Percentiles rank a stretch among this genome's conserved stretches.
Conservation (phyloP, 1,139 yeast genomes). For the Pichia sp. region DNA sequence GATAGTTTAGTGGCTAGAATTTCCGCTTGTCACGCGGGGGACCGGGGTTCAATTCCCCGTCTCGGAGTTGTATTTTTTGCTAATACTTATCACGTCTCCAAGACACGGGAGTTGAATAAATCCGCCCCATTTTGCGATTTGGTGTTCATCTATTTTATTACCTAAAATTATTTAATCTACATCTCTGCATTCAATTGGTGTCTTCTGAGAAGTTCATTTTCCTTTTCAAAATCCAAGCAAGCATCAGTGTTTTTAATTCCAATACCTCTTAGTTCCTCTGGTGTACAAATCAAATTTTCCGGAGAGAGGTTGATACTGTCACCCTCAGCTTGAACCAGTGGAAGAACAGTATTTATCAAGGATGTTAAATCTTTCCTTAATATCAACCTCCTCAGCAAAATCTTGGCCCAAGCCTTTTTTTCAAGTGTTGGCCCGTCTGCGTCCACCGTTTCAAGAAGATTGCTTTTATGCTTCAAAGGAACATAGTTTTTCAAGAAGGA, state of each 20-base stretch:
- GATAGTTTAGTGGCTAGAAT: slow-evolving; percentile 7
- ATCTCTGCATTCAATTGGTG: neutral
- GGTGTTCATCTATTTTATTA: neutral
- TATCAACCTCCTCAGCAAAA: neutral
- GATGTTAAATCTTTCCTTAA: too few species aligned
- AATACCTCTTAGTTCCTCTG: neutral
- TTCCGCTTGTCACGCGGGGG: slow-evolving; percentile 8
- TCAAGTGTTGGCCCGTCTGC: neutral
- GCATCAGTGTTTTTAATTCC: neutral
- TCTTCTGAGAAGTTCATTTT: slow-evolving; percentile 4
- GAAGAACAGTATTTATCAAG: too few species aligned
- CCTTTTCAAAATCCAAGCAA: slow-evolving; percentile 1
- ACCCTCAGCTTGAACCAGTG: neutral
- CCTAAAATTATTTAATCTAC: neutral
- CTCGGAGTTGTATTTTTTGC: slow-evolving; percentile 3
- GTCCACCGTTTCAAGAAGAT: neutral
- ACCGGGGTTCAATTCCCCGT: slow-evolving; percentile 8
- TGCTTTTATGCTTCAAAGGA: neutral
- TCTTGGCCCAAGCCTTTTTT: slow-evolving; percentile 5
- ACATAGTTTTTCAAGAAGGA: neutral
- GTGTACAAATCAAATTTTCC: neutral
- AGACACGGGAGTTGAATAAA: neutral
- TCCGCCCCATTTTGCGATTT: too few species aligned
- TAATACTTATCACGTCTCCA: too few species aligned
- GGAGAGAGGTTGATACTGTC: neutral